Evolutionary conservation across 2,329 filamentous ascomycete species (phyloP).

Genomic region (Clonostachys rosea): DNA sequence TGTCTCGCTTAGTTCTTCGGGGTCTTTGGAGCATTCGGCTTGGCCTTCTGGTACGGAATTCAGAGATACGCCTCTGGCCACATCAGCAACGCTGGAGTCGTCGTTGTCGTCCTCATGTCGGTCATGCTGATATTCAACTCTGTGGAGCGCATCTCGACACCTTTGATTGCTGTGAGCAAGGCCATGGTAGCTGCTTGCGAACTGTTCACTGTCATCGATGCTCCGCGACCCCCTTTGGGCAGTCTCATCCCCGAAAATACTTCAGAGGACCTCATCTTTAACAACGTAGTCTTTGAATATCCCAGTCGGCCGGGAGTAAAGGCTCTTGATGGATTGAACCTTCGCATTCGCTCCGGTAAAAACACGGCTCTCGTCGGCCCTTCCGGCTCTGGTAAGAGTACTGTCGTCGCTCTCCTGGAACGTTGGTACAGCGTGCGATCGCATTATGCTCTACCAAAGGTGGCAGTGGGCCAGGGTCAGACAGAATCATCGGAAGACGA

Average conservation of each 20-base stretch:
- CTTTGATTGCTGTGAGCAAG: conserved; percentile 52
- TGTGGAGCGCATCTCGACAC: conserved; percentile 51
- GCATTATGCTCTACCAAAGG: conserved; percentile 45
- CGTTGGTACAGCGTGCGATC: conserved; percentile 64
- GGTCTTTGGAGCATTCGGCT: conserved; percentile 49
- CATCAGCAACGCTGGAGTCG: conserved; percentile 44
- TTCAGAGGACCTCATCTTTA: conserved; percentile 39
- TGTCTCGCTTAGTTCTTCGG: conserved; percentile 19
- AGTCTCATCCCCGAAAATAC: conserved; percentile 29
- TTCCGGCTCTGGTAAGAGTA: conserved; percentile 71
- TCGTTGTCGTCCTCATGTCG: conserved; percentile 55
- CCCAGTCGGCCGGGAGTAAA: conserved; percentile 61
- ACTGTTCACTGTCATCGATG: conserved; percentile 48
- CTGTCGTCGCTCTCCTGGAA: conserved; percentile 66
- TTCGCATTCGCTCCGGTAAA: conserved; percentile 58
- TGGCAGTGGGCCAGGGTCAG: conserved; percentile 38
- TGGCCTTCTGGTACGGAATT: conserved; percentile 61
- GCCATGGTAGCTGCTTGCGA: conserved; percentile 53
- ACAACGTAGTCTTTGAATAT: conserved; percentile 66
- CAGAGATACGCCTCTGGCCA: conserved; percentile 40
- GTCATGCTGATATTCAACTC: conserved; percentile 55
- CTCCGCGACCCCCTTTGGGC: conserved; percentile 29
- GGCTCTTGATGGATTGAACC: conserved; percentile 54
- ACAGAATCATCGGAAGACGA: conserved; percentile 17
- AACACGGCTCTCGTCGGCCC: conserved; percentile 71